Conservation (phyloP, 192 early-diverging fungal species). For the Chytriomyces confervae region DNA sequence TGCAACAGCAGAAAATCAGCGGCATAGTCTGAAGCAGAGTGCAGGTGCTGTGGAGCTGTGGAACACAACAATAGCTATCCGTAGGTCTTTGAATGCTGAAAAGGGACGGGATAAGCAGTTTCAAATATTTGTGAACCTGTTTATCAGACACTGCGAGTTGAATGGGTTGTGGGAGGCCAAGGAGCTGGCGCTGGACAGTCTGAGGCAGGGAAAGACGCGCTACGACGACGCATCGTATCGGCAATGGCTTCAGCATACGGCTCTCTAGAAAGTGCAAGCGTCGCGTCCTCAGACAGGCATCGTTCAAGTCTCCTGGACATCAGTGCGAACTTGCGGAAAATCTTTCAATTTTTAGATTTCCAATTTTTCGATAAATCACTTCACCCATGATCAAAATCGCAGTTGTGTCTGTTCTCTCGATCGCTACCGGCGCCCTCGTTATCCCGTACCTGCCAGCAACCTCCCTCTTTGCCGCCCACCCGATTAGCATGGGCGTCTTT, state of each 20-base stretch:
- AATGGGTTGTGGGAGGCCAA: slow-evolving; percentile 24
- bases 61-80: background rate
- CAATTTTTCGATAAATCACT: too few relatives aligned
- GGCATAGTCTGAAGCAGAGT: background rate
- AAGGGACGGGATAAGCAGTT: background rate
- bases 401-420: background rate
- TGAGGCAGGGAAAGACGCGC: background rate
- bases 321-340: too few relatives aligned
- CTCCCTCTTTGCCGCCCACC: background rate
- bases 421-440: background rate
- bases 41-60: slow-evolving; percentile 7
- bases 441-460: background rate
- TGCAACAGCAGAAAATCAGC: background rate
- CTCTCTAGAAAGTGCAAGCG: too few relatives aligned
- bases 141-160: slow-evolving; percentile 22
- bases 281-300: too few relatives aligned
- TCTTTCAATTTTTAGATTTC: too few relatives aligned
- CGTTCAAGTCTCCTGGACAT: too few relatives aligned
- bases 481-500: background rate
- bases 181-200: slow-evolving; percentile 11
- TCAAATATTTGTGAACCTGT: background rate
- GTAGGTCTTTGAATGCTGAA: background rate
- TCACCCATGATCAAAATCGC: background rate
- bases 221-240: slow-evolving; percentile 11
- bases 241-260: background rate